Evolutionary conservation across 257 asterid species (phyloP).

Genomic region (Solanum verrucosum): DNA sequence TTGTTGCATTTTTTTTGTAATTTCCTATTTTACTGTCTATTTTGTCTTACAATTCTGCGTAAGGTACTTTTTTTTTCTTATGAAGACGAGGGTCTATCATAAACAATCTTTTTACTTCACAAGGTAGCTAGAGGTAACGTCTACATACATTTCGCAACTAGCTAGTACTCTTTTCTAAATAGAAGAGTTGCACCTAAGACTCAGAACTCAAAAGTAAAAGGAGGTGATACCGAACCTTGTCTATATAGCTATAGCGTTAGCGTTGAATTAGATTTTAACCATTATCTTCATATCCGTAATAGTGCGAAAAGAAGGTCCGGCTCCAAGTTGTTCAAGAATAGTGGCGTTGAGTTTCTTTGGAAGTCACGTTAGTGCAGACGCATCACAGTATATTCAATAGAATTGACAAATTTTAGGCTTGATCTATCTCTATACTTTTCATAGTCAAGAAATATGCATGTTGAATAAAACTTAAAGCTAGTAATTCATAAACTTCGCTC

Average conservation of each 20-base stretch:
- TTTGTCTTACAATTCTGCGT: too few relatives aligned
- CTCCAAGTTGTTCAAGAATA: background rate
- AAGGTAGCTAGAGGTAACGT: too few relatives aligned
- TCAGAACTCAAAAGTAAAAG: rapidly evolving
- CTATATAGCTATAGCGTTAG: background rate
- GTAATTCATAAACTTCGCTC: background rate
- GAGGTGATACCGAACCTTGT: background rate
- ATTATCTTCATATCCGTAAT: too few relatives aligned
- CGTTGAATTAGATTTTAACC: background rate
- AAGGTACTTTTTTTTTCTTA: background rate
- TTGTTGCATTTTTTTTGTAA: too few relatives aligned
- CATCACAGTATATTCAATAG: background rate
- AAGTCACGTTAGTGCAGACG: background rate
- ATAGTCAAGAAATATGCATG: background rate
- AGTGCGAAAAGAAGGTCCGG: background rate
- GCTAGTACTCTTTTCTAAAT: background rate
- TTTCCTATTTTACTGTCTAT: too few relatives aligned
- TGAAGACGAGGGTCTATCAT: background rate
- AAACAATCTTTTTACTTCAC: background rate
- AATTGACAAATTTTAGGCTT: background rate
- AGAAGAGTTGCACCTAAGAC: background rate
- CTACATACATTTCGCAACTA: too few relatives aligned
- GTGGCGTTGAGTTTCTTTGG: background rate
- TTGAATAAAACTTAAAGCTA: background rate
- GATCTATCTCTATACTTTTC: background rate